These are phyloP conservation scores for Monilinia polystroma DNA, from an alignment of 2,329 filamentous ascomycete species.

Conservation along the genomic window DNA sequence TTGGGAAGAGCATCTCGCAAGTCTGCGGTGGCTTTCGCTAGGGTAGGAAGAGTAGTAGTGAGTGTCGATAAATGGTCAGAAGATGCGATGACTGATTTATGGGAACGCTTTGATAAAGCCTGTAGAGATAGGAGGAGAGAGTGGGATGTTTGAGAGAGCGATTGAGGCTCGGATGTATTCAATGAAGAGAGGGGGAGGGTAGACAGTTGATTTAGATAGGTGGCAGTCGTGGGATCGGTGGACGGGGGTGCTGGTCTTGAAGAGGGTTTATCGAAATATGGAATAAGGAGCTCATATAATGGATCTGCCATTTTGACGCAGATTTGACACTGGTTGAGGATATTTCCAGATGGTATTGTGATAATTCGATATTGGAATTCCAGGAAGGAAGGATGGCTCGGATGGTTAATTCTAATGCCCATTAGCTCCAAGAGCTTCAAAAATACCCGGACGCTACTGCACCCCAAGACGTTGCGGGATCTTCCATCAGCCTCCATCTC, in stretches of 20 bases:
- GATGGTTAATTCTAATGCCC: neutral
- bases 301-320: conserved; percentile 62
- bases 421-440: conserved; percentile 12
- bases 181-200: conserved; percentile 74
- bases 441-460: conserved; percentile 10
- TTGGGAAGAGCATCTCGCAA: conserved; percentile 72
- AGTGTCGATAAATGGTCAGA: conserved; percentile 75
- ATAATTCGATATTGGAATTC: neutral
- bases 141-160: conserved; percentile 77
- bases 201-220: conserved; percentile 76
- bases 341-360: neutral
- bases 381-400: neutral
- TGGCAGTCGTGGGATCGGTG: conserved; percentile 54
- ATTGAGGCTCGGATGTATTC: conserved; percentile 71
- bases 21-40: conserved; percentile 64
- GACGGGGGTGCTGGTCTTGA: conserved; percentile 44
- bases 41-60: conserved; percentile 64
- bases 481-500: neutral
- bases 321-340: neutral
- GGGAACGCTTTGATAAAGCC: conserved; percentile 82
- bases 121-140: conserved; percentile 81
- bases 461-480: conserved; percentile 1
- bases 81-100: conserved; percentile 80
- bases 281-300: conserved; percentile 70
- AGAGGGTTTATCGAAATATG: conserved; percentile 54